Conservation (phyloP, 202 grass and related monocot genomes). For the Carex sylvatica region DNA sequence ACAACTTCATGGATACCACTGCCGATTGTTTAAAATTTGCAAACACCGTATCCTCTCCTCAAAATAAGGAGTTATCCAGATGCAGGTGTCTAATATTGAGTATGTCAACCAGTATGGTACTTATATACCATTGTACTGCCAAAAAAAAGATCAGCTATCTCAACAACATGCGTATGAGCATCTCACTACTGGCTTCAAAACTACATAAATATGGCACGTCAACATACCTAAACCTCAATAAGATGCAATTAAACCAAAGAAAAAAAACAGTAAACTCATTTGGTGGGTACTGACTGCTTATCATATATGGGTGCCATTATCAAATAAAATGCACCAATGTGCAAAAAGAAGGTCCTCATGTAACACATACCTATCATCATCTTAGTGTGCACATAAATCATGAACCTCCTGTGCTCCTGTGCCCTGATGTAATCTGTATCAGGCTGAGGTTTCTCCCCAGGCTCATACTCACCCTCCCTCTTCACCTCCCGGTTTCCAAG, state of each 20-base stretch:
- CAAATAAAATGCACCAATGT: background rate
- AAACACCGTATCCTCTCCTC: background rate
- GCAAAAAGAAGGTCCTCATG: background rate
- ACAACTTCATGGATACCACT: background rate
- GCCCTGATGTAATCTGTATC: slow-evolving; percentile 59
- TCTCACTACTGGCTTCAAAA: background rate
- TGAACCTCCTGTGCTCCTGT: slow-evolving; percentile 78
- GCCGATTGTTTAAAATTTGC: background rate
- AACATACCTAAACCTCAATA: background rate
- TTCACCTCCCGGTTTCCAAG: slow-evolving; percentile 84
- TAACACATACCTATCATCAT: slow-evolving; percentile 90
- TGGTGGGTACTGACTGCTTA: background rate
- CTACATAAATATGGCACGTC: background rate
- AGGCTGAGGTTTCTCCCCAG: slow-evolving; percentile 40
- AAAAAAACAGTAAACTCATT: background rate
- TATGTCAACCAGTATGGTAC: background rate
- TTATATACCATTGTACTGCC: background rate
- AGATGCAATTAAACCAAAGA: background rate
- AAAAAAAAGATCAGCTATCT: background rate
- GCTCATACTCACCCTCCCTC: slow-evolving; percentile 67
- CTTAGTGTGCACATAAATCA: slow-evolving; percentile 97
- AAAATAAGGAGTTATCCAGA: background rate
- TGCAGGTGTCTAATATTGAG: background rate
- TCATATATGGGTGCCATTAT: background rate
- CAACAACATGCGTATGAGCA: background rate